Conservation (phyloP, 192 early-diverging fungal genomes). For the Chytriomyces confervae region DNA sequence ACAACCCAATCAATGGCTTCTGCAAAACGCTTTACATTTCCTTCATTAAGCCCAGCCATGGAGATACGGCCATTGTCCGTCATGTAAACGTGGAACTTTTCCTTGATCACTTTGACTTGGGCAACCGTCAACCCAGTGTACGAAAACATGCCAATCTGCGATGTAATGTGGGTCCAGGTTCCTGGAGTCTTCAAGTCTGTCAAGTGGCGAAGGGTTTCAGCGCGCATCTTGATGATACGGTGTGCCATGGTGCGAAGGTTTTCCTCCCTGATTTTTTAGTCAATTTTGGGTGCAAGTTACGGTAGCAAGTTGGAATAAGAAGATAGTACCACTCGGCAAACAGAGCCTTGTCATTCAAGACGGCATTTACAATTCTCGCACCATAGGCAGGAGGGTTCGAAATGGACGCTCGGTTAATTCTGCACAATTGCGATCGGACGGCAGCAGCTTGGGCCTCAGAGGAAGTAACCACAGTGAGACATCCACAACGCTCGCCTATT, state of each 20-base stretch:
- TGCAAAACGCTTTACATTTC: constrained; percentile 90
- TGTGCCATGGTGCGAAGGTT: constrained; percentile 74
- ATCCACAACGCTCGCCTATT: constrained; percentile 84
- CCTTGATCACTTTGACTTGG: constrained; percentile 81
- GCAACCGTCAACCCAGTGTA: constrained; percentile 84
- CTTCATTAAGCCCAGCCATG: constrained; percentile 90
- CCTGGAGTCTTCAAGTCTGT: constrained; percentile 82
- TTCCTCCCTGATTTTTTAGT: constrained; percentile 21
- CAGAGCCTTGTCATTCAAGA: constrained; percentile 82
- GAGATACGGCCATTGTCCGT: constrained; percentile 92
- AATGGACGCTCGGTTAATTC: constrained; percentile 80
- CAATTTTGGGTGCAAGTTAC: not conserved
- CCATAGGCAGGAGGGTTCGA: constrained; percentile 93
- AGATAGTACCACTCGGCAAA: constrained; percentile 78
- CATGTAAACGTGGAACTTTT: constrained; percentile 92
- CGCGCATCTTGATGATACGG: constrained; percentile 91
- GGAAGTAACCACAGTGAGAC: constrained; percentile 76
- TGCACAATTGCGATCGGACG: constrained; percentile 84
- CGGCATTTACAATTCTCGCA: constrained; percentile 80
- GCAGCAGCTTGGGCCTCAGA: constrained; percentile 55
- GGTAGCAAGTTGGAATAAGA: constrained; percentile 3
- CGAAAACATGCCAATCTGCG: constrained; percentile 99
- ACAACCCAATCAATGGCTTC: constrained; percentile 90
- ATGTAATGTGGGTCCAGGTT: constrained; percentile 92
- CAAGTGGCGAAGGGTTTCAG: constrained; percentile 68